Evolutionary conservation across 2,329 filamentous ascomycete species (phyloP).

Genomic region (Cytospora leucostoma): DNA sequence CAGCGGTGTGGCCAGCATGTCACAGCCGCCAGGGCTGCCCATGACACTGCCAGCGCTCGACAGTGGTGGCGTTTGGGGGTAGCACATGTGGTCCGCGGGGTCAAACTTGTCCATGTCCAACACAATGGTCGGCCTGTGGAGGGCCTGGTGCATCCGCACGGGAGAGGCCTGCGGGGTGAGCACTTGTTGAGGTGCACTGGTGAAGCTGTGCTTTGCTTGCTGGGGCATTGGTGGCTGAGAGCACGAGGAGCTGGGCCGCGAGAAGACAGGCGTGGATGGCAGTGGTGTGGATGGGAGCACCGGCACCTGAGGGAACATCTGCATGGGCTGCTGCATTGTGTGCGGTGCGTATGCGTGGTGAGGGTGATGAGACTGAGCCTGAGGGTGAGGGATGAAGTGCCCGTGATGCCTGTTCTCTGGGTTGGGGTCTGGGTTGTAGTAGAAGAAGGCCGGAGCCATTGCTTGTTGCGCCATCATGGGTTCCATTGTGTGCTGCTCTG

Average conservation of each 20-base stretch:
- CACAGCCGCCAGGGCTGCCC: constrained; percentile 80
- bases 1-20: constrained; percentile 78
- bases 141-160: constrained; percentile 57
- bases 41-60: constrained; percentile 82
- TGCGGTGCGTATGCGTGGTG: constrained; percentile 23
- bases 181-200: constrained; percentile 57
- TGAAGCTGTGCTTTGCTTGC: constrained; percentile 50
- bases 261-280: constrained; percentile 65
- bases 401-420: constrained; percentile 73
- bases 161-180: constrained; percentile 78
- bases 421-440: constrained; percentile 78
- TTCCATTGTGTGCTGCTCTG: constrained; percentile 59
- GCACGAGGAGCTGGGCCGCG: constrained; percentile 64
- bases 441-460: constrained; percentile 80
- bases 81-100: constrained; percentile 65
- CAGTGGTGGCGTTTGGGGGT: constrained; percentile 83
- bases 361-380: constrained; percentile 56
- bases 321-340: constrained; percentile 47
- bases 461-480: constrained; percentile 57
- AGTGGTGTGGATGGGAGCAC: constrained; percentile 60
- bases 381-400: constrained; percentile 69
- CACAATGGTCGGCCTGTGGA: constrained; percentile 74
- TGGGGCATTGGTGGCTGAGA: constrained; percentile 55
- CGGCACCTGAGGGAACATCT: constrained; percentile 57
- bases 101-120: constrained; percentile 71